Evolutionary conservation across 2,329 filamentous ascomycete species (phyloP), one percentile per base, ranked within the genome.

Genomic region (Aspergillus fumigatus): DNA sequence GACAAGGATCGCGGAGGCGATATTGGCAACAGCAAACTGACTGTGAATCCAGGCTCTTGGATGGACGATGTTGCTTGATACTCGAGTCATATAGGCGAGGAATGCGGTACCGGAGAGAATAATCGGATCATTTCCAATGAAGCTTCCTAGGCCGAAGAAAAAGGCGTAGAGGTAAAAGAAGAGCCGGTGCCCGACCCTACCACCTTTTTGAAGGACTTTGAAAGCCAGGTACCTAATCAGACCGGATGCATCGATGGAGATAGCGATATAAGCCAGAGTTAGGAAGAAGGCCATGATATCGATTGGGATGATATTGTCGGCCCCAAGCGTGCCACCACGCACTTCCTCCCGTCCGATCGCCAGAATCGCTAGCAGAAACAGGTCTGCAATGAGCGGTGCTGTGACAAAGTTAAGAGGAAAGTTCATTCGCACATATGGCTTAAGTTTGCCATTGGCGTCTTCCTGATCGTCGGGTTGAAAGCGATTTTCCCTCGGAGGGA

Each of bases 221-320:
- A 88, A 89, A 0, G 88, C 87, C 23, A 90, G 68, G 60, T 79
- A 90, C 54, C 87, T 77, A 64, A 90, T 89, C 17, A 90, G 76
- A 3, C 88, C 88, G 0, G 88, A 90, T 2, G 88, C 87, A 61
- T 90, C 88, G 57, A 90, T 88, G 0, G 87, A 90, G 48, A 91
- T 89, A 49, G 88, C 88, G 57, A 90, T 89, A 64, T 90, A 91
- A 2, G 88, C 88, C 47, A 89, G 70, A 0, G 86, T 88, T 47
- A 90, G 77, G 73, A 91, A 90, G 73, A 90, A 90, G 17, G 79
- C 74, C 85, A 90, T 89, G 59, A 90, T 89, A 58, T 90, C 87
- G 62, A 88, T 80, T 0, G 88, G 88, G 2, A 78, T 78, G 62
- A 91, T 90, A 65, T 85, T 77, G 63, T 88, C 75, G 1, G 85